Evolutionary conservation across 1,139 yeast species (phyloP), one percentile per base, ranked within the genome.

Genomic region (Candida pseudoviswanathii): DNA sequence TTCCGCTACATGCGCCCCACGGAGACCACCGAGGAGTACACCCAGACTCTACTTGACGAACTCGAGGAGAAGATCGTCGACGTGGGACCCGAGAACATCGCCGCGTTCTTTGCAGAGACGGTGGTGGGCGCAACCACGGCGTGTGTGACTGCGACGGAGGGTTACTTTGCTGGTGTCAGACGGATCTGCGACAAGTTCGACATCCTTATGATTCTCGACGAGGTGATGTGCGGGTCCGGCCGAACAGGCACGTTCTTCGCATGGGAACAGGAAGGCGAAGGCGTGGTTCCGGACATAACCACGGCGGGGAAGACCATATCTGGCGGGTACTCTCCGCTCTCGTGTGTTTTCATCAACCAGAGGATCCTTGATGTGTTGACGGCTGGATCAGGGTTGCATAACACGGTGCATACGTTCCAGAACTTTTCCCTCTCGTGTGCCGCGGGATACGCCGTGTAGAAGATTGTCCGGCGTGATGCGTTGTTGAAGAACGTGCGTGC

Each of bases 201-300:
- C 54, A 76, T 81, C 41, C 60, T 83, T 48, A 71, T 82, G 64
- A 73, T 79, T 68, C 66, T 81, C 51, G 87, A 83, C 61, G 87
- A 83, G 65, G 86, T 82, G 44, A 82, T 82, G 86, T 82, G 86
- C 63, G 87, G 87, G 47, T 73, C 83, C 47, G 86, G 86, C 43
- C 73, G 87, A 51, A 56, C 61, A 44, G 62, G 62, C 8, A 54
- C 58, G 2, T 53, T 57, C 39, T 54, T 55, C 50, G 58, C 59
- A 31, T 60, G 60, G 61, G 62, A 60, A 31, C 59, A 59, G 61
- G 62, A 60, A 41, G 51, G 54, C 37, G 53, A 51, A 42, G 61
- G 54, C 0, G 44, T 50, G 11, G 51, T 48, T 3, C 63, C 63
- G 1, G 63, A 60, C 46, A 52, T 60, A 31, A 56, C 56, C 40